phyloP scores from a whole-genome alignment of 352 stramenopile genomes.

The Nothophytophthora sp. region DNA sequence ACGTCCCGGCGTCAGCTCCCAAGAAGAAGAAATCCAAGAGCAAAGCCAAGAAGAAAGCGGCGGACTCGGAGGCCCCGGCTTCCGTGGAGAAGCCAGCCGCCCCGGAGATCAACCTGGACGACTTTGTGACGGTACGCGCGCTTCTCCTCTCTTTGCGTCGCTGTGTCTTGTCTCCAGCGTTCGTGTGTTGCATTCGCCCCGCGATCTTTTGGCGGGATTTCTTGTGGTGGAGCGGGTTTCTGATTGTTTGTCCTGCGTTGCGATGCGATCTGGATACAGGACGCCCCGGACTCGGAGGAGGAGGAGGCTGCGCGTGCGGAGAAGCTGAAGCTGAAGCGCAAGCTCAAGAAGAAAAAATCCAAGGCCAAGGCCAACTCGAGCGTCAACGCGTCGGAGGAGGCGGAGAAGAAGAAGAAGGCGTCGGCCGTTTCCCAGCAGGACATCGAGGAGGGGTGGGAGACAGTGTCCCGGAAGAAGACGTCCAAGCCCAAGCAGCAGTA shows the following conservation, averaged over 20 bases:
- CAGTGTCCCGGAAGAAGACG: slow-evolving; percentile 72
- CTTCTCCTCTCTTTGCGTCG: background rate
- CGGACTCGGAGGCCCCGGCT: slow-evolving; percentile 9
- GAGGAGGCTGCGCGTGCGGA: slow-evolving; percentile 75
- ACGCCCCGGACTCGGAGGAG: slow-evolving; percentile 83
- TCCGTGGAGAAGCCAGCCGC: slow-evolving; percentile 34
- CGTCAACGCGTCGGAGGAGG: slow-evolving; percentile 40
- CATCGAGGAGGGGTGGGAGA: slow-evolving; percentile 79
- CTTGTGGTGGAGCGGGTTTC: background rate
- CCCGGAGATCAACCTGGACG: slow-evolving; percentile 62
- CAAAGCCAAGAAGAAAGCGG: slow-evolving; percentile 60
- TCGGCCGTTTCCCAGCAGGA: slow-evolving; percentile 59
- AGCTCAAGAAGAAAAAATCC: slow-evolving; percentile 83
- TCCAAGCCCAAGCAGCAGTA: slow-evolving; percentile 63
- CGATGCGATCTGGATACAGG: too few species aligned
- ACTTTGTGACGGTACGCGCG: slow-evolving; percentile 56
- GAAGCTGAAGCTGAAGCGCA: slow-evolving; percentile 81
- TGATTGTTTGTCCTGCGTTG: background rate
- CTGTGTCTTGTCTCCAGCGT: background rate
- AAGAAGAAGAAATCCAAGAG: slow-evolving; percentile 68
- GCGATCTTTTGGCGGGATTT: background rate
- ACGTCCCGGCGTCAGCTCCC: slow-evolving; percentile 15
- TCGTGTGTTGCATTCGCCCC: background rate
- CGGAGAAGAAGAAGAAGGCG: slow-evolving; percentile 50
- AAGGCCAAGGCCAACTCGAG: slow-evolving; percentile 57